These are phyloP conservation scores for Populus hybrid DNA, from an alignment of 441 rosid species.

Conservation along the genomic window DNA sequence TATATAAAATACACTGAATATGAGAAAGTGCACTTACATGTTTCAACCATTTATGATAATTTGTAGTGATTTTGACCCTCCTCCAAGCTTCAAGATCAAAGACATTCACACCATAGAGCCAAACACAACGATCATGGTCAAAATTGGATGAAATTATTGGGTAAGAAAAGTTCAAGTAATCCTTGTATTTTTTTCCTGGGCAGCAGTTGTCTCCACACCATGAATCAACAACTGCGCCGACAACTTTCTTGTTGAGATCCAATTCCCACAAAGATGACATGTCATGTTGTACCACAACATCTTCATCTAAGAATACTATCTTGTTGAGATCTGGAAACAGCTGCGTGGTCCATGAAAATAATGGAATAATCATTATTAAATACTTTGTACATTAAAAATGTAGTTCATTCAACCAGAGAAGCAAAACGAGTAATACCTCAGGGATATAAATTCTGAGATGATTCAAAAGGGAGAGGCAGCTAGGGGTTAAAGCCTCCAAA, in stretches of 20 bases:
- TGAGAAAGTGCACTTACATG: conserved; percentile 39
- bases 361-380: conserved; percentile 20
- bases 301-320: conserved; percentile 91
- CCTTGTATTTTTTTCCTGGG: conserved; percentile 67
- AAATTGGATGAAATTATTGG: conserved; percentile 58
- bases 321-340: conserved; percentile 89
- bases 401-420: conserved; percentile 22
- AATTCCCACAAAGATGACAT: conserved; percentile 74
- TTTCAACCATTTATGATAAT: conserved; percentile 72
- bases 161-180: conserved; percentile 85
- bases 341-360: conserved; percentile 45
- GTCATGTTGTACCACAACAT: conserved; percentile 85
- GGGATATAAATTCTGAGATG: conserved; percentile 81
- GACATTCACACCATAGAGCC: conserved; percentile 90
- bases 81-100: conserved; percentile 92
- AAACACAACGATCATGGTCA: conserved; percentile 58
- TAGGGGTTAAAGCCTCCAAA: conserved; percentile 57
- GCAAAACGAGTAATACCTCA: conserved; percentile 43
- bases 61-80: conserved; percentile 55
- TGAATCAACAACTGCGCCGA: conserved; percentile 75
- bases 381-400: conserved; percentile 12
- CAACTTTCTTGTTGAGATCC: conserved; percentile 69
- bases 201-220: conserved; percentile 80
- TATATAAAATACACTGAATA: neutral
- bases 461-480: conserved; percentile 68